A percentile compares a stretch with the other conserved stretches of the same genome.
phyloP scores from a whole-genome alignment of 371 early-diverging fungal genomes.

The Smittium culicis region DNA sequence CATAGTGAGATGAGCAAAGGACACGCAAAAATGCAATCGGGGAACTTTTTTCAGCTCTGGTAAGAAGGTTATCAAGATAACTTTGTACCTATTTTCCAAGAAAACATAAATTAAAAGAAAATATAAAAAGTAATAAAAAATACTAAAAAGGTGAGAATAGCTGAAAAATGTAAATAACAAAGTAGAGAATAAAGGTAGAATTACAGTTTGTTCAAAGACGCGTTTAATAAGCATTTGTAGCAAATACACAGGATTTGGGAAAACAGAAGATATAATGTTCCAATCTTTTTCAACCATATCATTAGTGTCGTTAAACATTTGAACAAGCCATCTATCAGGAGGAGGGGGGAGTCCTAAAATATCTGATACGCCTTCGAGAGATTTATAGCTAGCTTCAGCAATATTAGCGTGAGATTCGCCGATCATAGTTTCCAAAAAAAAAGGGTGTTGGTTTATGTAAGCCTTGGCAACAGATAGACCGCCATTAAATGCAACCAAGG shows the following conservation, averaged over 20 bases:
- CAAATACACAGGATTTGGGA: slow-evolving; percentile 79
- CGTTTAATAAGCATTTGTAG: slow-evolving; percentile 86
- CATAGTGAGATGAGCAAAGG: slow-evolving; percentile 57
- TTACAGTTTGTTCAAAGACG: slow-evolving; percentile 76
- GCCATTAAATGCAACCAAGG: slow-evolving; percentile 86
- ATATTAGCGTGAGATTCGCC: slow-evolving; percentile 38
- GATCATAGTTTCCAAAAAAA: slow-evolving; percentile 73
- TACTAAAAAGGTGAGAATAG: background rate
- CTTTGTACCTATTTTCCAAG: slow-evolving; percentile 74
- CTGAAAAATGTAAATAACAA: background rate
- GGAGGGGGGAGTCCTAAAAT: slow-evolving; percentile 44
- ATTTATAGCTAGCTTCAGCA: slow-evolving; percentile 25
- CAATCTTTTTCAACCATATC: slow-evolving; percentile 73
- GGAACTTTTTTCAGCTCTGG: slow-evolving; percentile 49
- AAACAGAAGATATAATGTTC: slow-evolving; percentile 73
- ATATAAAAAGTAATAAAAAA: background rate
- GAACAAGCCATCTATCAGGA: slow-evolving; percentile 58
- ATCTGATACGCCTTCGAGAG: slow-evolving; percentile 35
- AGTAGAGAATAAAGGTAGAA: background rate
- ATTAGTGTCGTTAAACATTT: slow-evolving; percentile 68
- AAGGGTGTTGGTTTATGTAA: slow-evolving; percentile 92
- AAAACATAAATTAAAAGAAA: no score
- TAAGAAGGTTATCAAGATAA: slow-evolving; percentile 61
- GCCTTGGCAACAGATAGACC: slow-evolving; percentile 84
- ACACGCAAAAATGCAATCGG: slow-evolving; percentile 64